Evolutionary conservation across 768 basidiomycete species (phyloP).

Genomic region (Kwoniella sp.): DNA sequence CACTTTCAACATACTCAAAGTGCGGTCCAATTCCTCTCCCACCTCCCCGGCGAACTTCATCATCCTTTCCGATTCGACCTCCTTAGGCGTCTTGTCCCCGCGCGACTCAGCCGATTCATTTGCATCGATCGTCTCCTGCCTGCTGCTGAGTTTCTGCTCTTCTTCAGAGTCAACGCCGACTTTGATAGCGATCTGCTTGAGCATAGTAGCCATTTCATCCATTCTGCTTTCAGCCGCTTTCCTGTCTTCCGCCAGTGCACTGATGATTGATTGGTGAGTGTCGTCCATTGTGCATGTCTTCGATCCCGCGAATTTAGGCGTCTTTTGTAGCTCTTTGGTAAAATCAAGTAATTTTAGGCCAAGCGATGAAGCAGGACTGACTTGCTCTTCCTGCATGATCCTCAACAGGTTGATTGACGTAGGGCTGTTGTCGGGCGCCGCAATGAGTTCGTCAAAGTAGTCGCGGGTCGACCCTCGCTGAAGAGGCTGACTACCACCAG

Average conservation of each 20-base stretch:
- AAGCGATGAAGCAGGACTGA: slow-evolving; percentile 29
- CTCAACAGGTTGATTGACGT: slow-evolving; percentile 23
- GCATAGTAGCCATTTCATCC: slow-evolving; percentile 32
- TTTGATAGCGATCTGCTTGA: slow-evolving; percentile 36
- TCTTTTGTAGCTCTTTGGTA: slow-evolving; percentile 19
- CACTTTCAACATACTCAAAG: too few species aligned
- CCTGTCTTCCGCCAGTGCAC: background rate
- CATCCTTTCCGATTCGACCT: too few species aligned
- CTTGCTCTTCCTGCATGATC: slow-evolving; percentile 32
- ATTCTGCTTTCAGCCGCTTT: slow-evolving; percentile 17
- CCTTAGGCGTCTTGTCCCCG: too few species aligned
- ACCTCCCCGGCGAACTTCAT: too few species aligned
- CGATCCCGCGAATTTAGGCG: background rate
- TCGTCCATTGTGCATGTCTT: background rate
- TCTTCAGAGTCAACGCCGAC: slow-evolving; percentile 22
- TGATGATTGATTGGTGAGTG: background rate
- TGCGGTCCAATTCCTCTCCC: too few species aligned
- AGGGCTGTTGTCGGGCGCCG: slow-evolving; percentile 17
- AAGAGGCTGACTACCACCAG: background rate
- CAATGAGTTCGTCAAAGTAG: slow-evolving; percentile 18
- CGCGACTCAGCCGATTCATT: too few species aligned
- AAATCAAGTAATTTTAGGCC: slow-evolving; percentile 39
- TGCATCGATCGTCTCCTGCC: too few species aligned
- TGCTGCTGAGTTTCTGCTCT: too few species aligned
- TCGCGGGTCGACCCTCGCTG: slow-evolving; percentile 9